phyloP scores from a whole-genome alignment of 352 stramenopile genomes.

The Globisporangium irregulare region DNA sequence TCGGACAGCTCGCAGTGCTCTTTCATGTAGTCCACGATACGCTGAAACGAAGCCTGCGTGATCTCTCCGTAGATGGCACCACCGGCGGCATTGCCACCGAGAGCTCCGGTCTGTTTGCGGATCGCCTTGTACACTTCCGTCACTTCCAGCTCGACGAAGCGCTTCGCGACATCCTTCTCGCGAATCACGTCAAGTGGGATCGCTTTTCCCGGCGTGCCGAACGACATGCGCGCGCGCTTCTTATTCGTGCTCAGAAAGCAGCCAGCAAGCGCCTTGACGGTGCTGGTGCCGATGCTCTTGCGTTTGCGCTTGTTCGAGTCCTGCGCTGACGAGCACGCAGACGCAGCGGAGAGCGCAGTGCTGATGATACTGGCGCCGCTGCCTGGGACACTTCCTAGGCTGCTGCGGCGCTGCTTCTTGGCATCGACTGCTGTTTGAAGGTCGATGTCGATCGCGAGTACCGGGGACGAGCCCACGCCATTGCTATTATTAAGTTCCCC shows the following conservation, averaged over 20 bases:
- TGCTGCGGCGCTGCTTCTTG: conserved; percentile 19
- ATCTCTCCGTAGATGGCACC: conserved; percentile 99
- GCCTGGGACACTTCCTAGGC: conserved; percentile 3
- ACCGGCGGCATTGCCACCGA: conserved; percentile 93
- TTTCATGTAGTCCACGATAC: conserved; percentile 94
- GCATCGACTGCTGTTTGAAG: conserved; percentile 17
- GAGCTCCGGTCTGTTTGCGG: conserved; percentile 90
- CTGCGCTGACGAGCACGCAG: not conserved
- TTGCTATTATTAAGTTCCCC: conserved; percentile 16
- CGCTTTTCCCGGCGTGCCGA: conserved; percentile 71
- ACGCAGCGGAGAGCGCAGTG: not conserved
- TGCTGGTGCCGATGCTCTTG: conserved; percentile 36
- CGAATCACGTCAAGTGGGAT: conserved; percentile 54
- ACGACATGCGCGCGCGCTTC: conserved; percentile 58
- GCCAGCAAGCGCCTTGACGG: conserved; percentile 23
- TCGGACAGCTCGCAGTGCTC: conserved; percentile 88
- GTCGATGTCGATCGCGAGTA: conserved; percentile 8
- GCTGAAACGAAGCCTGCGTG: conserved; percentile 96
- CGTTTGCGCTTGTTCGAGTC: conserved; percentile 48
- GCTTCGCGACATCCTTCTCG: conserved; percentile 63
- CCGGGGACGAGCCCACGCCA: not conserved
- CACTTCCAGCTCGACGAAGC: conserved; percentile 83
- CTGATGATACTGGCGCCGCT: conserved; percentile 2
- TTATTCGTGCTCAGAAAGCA: conserved; percentile 30
- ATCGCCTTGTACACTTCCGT: conserved; percentile 91